Evolutionary conservation across 352 stramenopile species (phyloP), one percentile per base, ranked within the genome.

Genomic region (Phytopythium cucurbitacearum): DNA sequence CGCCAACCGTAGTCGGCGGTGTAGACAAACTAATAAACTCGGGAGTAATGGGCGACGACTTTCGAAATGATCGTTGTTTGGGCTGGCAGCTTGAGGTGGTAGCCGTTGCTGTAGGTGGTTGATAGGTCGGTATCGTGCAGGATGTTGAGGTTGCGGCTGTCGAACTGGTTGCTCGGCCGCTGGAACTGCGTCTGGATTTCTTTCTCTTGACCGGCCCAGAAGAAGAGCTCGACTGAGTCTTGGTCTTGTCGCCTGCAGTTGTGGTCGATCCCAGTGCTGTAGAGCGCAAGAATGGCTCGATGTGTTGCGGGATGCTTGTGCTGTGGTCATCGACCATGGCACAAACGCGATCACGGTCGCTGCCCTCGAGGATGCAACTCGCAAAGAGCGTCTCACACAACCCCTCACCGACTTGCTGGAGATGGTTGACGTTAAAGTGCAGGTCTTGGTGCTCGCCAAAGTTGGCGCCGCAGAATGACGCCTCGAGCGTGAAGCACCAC

Each of bases 401-500:
- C 0, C 71, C 68, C 0, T 49, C 48, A 47, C 80, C 80, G 7
- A 76, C 69, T 63, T 85, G 62, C 4, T 60, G 54, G 15, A 87
- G 59, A 40, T 92, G 71, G 4, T 64, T 60, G 3, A 78, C 81
- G 44, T 84, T 87, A 44, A 91, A 94, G 46, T 94, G 84, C 49
- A 69, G 67, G 21, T 68, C 69, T 45, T 76, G 60, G 4, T 89
- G 67, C 28, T 79, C 63, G 0, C 82, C 82, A 55, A 85, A 87
- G 53, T 75, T 87, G 5, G 79, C 73, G 3, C 89, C 89, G 49
- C 86, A 95, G 50, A 96, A 97, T 1, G 83, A 94, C 2, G 76
- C 82, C 56, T 97, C 89, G 0, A 96, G 66, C 9, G 89, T 96
- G 42, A 94, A 96, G 51, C 76, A 87, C 67, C 76, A 90, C 8